phyloP scores from a whole-genome alignment of 768 basidiomycete species.

The Podaxis sp. region DNA sequence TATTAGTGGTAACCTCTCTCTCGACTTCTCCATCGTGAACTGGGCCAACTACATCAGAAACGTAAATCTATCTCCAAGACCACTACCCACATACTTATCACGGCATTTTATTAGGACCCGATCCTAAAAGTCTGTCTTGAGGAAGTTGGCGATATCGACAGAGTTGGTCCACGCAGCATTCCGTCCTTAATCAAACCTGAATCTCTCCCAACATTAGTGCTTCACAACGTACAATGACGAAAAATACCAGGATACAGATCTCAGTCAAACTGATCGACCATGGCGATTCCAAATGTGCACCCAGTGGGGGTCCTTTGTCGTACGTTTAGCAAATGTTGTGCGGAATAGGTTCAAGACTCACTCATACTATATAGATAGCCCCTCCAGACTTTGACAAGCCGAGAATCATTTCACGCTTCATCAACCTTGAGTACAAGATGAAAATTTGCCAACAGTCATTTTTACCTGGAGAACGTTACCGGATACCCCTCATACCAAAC shows the following conservation, averaged over 20 bases:
- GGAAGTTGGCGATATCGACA: background rate
- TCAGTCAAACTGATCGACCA: constrained; percentile 76
- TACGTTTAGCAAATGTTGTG: constrained; percentile 29
- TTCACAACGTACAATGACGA: constrained; percentile 80
- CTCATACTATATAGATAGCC: constrained; percentile 50
- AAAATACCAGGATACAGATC: constrained; percentile 56
- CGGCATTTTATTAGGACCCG: background rate
- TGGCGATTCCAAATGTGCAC: constrained; percentile 94
- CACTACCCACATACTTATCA: background rate
- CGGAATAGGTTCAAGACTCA: background rate
- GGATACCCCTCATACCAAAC: constrained; percentile 72
- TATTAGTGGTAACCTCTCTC: constrained; percentile 41
- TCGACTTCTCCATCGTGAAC: constrained; percentile 64
- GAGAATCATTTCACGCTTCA: constrained; percentile 71
- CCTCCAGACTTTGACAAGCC: constrained; percentile 70
- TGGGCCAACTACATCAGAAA: constrained; percentile 78
- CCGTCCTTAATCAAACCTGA: background rate
- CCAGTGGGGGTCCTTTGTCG: constrained; percentile 93
- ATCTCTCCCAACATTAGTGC: constrained; percentile 48
- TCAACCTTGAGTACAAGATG: constrained; percentile 47
- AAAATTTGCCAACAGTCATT: constrained; percentile 48
- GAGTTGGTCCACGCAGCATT: background rate
- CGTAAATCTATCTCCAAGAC: background rate
- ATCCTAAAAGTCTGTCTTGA: background rate
- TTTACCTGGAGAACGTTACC: constrained; percentile 72